A percentile compares a stretch with the other conserved stretches of the same genome.
phyloP scores from a whole-genome alignment of 2,329 filamentous ascomycete species.

The Diaporthe sp. region DNA sequence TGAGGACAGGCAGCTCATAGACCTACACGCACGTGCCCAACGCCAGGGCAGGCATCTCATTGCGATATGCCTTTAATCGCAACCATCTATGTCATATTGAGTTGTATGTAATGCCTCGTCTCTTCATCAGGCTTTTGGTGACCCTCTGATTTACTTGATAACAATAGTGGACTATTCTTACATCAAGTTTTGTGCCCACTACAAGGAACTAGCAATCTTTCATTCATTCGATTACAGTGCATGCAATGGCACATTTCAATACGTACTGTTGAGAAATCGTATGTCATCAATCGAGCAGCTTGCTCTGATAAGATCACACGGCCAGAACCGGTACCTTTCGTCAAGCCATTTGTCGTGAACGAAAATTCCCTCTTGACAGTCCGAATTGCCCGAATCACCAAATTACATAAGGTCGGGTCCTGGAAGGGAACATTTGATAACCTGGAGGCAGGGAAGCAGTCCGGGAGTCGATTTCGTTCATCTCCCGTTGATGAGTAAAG shows the following conservation, averaged over 20 bases:
- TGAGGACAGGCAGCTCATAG: background rate
- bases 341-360: too few relatives aligned
- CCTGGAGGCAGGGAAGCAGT: too few relatives aligned
- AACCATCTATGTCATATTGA: background rate
- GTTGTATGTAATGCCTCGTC: background rate
- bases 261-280: too few relatives aligned
- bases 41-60: background rate
- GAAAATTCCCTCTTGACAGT: too few relatives aligned
- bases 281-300: too few relatives aligned
- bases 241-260: background rate
- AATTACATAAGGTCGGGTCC: too few relatives aligned
- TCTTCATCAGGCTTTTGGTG: background rate
- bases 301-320: too few relatives aligned
- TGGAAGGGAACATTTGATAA: too few relatives aligned
- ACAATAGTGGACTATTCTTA: background rate
- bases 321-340: too few relatives aligned
- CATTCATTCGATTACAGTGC: background rate
- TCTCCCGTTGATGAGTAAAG: too few relatives aligned
- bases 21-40: background rate
- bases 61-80: background rate
- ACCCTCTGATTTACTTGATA: background rate
- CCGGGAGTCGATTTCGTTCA: too few relatives aligned
- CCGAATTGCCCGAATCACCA: too few relatives aligned
- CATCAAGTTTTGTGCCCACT: background rate
- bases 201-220: background rate